Evolutionary conservation across 768 basidiomycete species (phyloP), one percentile per base, ranked within the genome.

Genomic region (Tricholoma matsutake): DNA sequence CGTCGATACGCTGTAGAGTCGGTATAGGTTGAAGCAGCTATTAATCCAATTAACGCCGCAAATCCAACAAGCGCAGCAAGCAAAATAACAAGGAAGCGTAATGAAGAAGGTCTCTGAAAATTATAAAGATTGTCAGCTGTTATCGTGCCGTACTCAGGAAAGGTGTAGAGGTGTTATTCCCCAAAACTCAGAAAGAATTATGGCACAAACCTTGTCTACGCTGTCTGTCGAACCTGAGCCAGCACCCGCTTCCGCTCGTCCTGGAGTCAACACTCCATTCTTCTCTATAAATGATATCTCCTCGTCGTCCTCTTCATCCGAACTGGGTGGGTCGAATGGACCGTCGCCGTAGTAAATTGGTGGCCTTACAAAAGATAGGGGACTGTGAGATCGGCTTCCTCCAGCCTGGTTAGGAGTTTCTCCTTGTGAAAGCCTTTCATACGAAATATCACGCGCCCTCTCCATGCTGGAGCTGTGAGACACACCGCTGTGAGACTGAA

Each of bases 1-100:
- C 78, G 67, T 6, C 78, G 67, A 67, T 74, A 77, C 71, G 81
- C 82, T 7, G 81, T 68, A 58, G 80, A 75, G 18, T 87, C 84
- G 25, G 80, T 79, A 76, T 93, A 97, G 2, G 85, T 80, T 54
- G 81, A 78, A 0, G 92, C 94, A 11, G 94, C 89, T 63, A 94
- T 81, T 11, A 90, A 75, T 2, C 94, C 94, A 61, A 97, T 87
- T 29, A 86, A 69, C 0, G 78, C 82, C 2, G 93, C 86, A 47
- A 91, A 63, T 29, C 68, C 63, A 49, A 94, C 78, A 11, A 94
- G 78, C 1, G 78, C 78, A 43, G 76, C 75, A 56, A 97, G 80
- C 51, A 83, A 71, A 58, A 86, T 79, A 32, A 90, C 74, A 43
- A 96, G 82, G 61, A 79, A 81, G 57, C 86, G 82, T 41, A 89